Evolutionary conservation across 2,329 filamentous ascomycete species (phyloP).

Genomic region (Xylariomycetidae sp.): DNA sequence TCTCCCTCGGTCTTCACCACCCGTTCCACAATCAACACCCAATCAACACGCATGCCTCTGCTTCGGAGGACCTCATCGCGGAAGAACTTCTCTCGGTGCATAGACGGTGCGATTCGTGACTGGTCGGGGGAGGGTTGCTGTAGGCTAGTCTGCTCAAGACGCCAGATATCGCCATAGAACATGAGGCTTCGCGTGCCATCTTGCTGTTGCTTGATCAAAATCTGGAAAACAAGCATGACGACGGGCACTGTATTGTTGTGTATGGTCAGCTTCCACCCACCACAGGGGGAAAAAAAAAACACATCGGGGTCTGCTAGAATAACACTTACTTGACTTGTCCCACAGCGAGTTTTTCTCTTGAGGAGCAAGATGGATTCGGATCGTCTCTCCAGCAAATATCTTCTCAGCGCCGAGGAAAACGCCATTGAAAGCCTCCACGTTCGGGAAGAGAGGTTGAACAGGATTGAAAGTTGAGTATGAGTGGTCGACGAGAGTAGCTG

Average conservation of each 20-base stretch:
- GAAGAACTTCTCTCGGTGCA: slow-evolving; percentile 25
- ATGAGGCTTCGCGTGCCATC: slow-evolving; percentile 7
- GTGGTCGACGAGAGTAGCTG: slow-evolving; percentile 41
- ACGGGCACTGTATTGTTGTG: slow-evolving; percentile 22
- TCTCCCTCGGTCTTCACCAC: slow-evolving; percentile 32
- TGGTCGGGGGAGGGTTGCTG: slow-evolving; percentile 4
- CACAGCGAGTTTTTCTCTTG: slow-evolving; percentile 29
- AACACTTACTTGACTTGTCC: not conserved
- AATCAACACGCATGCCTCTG: slow-evolving; percentile 23
- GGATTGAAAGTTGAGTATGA: slow-evolving; percentile 44
- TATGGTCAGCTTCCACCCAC: no score
- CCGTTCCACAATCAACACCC: slow-evolving; percentile 22
- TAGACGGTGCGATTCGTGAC: slow-evolving; percentile 14
- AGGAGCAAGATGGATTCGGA: slow-evolving; percentile 39
- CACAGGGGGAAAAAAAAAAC: no score
- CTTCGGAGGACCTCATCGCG: slow-evolving; percentile 19
- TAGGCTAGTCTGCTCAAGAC: slow-evolving; percentile 14
- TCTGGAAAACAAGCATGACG: slow-evolving; percentile 33
- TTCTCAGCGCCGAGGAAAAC: slow-evolving; percentile 47
- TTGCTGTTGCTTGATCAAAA: slow-evolving; percentile 18
- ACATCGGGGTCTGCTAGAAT: no score
- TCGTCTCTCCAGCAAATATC: slow-evolving; percentile 39
- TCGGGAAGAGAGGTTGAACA: slow-evolving; percentile 23
- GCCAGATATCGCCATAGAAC: slow-evolving; percentile 24
- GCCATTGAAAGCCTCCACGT: slow-evolving; percentile 35